phyloP scores from a whole-genome alignment of 2,329 filamentous ascomycete species.

The Stenocarpella maydis region DNA sequence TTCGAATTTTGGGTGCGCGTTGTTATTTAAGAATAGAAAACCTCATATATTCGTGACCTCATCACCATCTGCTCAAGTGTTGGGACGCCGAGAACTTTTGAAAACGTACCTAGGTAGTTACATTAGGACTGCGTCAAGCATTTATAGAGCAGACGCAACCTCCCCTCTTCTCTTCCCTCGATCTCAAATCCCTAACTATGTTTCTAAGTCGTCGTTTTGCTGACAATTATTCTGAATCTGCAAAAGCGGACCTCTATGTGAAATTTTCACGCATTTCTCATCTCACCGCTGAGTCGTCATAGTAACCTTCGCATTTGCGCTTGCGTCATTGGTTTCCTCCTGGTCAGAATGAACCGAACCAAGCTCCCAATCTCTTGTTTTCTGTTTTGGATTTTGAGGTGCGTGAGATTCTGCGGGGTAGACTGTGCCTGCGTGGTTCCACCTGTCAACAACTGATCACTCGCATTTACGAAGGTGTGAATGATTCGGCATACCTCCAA shows the following conservation, averaged over 20 bases:
- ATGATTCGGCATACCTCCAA: background rate
- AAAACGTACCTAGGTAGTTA: background rate
- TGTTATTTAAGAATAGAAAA: background rate
- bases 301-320: background rate
- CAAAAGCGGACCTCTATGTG: too few relatives aligned
- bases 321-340: background rate
- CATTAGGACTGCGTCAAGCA: background rate
- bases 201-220: too few relatives aligned
- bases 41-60: background rate
- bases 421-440: background rate
- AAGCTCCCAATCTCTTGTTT: constrained; percentile 1
- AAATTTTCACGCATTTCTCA: background rate
- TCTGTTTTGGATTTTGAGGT: background rate
- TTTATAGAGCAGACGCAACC: background rate
- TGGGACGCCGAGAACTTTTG: too few relatives aligned
- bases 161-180: too few relatives aligned
- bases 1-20: background rate
- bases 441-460: background rate
- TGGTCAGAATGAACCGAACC: background rate
- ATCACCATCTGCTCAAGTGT: background rate
- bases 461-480: background rate
- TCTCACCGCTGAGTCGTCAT: background rate
- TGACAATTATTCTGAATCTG: background rate
- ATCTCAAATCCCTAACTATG: background rate
- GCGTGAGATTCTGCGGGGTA: background rate